These are phyloP conservation scores for Rosa chinensis DNA, from an alignment of 306 rosid species.

Conservation along the genomic window DNA sequence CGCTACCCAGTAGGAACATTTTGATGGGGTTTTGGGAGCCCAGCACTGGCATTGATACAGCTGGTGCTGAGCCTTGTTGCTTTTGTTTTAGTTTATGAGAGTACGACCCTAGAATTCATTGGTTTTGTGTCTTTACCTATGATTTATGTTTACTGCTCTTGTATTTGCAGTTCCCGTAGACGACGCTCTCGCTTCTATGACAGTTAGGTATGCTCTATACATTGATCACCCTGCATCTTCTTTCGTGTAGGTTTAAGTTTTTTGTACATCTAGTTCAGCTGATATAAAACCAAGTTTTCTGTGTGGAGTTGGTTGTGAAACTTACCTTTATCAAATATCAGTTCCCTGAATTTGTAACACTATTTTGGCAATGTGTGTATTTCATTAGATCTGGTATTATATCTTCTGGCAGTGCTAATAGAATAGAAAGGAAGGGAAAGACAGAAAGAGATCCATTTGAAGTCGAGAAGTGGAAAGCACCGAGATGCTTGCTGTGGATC, in stretches of 20 bases:
- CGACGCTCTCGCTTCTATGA: constrained; percentile 82
- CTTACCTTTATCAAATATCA: neutral
- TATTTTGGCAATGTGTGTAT: neutral
- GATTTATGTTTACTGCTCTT: constrained; percentile 26
- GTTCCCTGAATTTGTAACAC: neutral
- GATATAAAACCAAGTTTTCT: neutral
- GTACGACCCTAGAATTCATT: constrained; percentile 13
- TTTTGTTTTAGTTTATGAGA: constrained; percentile 16
- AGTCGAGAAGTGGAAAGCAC: constrained; percentile 25
- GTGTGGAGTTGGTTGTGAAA: neutral
- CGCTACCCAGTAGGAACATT: neutral
- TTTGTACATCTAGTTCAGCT: neutral
- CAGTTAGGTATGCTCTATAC: constrained; percentile 64
- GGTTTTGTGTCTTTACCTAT: neutral
- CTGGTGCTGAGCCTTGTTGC: neutral
- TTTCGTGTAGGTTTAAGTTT: constrained; percentile 11
- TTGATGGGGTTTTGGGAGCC: neutral
- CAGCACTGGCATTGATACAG: neutral
- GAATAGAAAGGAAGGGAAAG: constrained; percentile 20
- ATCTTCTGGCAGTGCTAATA: constrained; percentile 24
- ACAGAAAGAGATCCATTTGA: constrained; percentile 26
- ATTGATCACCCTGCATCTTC: constrained; percentile 1
- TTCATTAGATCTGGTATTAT: neutral
- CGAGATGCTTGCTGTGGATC: constrained; percentile 28
- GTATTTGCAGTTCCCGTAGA: constrained; percentile 60